A percentile compares a stretch with the other conserved stretches of the same genome.
phyloP scores from a whole-genome alignment of 495 filamentous ascomycete genomes.

The Xanthoparmelia taractica region DNA sequence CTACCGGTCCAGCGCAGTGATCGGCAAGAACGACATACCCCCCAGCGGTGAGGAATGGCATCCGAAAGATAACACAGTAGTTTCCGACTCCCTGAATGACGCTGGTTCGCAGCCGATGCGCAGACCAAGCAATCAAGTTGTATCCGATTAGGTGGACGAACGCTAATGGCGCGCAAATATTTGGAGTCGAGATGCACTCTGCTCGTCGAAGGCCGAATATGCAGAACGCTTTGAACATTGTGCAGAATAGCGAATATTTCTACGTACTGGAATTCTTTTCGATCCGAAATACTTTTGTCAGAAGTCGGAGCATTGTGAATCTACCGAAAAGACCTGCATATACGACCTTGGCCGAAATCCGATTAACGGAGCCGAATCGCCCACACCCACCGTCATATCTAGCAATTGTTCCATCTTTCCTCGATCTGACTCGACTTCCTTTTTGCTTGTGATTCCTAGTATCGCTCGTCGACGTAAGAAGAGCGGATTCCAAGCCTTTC shows the following conservation, averaged over 20 bases:
- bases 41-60: neutral
- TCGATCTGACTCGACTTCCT: neutral
- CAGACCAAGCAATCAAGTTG: neutral
- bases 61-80: neutral
- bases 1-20: neutral
- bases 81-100: neutral
- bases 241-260: too few relatives aligned
- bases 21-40: neutral
- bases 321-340: neutral
- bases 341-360: neutral
- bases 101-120: neutral
- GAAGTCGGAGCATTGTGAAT: conserved; percentile 1
- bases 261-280: neutral
- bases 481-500: neutral
- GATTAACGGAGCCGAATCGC: neutral
- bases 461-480: neutral
- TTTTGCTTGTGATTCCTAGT: neutral
- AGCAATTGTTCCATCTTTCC: neutral
- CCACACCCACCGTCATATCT: neutral
- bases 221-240: neutral
- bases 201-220: too few relatives aligned
- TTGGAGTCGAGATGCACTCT: too few relatives aligned
- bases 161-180: neutral
- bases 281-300: neutral
- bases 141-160: neutral